These are phyloP conservation scores for Glycine tomentella DNA, from an alignment of 306 rosid species.

Conservation along the genomic window DNA sequence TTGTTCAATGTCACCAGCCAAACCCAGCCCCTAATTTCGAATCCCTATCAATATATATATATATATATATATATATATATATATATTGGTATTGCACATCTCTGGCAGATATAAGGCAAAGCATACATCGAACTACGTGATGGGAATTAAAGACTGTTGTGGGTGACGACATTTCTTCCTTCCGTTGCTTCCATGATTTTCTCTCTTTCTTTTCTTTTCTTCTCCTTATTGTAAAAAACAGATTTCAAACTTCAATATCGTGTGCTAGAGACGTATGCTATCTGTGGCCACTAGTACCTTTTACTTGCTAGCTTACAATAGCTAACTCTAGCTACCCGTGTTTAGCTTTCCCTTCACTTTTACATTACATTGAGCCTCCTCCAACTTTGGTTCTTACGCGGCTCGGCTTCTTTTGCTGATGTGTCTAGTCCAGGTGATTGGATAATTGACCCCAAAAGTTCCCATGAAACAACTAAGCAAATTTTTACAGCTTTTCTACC, in stretches of 20 bases:
- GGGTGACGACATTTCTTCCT: slow-evolving; percentile 70
- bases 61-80: too few relatives aligned
- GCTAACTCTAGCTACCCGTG: slow-evolving; percentile 42
- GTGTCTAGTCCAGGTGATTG: slow-evolving; percentile 77
- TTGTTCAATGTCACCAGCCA: slow-evolving; percentile 76
- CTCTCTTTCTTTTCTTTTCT: too few relatives aligned
- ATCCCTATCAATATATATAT: slow-evolving; percentile 84
- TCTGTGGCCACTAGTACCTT: neutral
- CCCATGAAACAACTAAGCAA: slow-evolving; percentile 48
- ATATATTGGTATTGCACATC: too few relatives aligned
- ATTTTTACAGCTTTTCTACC: slow-evolving; percentile 62
- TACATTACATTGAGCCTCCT: slow-evolving; percentile 54
- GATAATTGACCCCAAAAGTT: slow-evolving; percentile 84
- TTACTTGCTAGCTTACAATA: too few relatives aligned
- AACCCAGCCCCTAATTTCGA: slow-evolving; percentile 74
- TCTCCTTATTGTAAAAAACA: slow-evolving; percentile 22
- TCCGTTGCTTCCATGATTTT: slow-evolving; percentile 51
- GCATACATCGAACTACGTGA: slow-evolving; percentile 86
- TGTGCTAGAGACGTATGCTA: slow-evolving; percentile 43
- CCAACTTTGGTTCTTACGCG: slow-evolving; percentile 46
- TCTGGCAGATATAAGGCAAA: slow-evolving; percentile 49
- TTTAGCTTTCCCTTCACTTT: slow-evolving; percentile 44
- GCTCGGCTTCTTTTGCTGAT: slow-evolving; percentile 62
- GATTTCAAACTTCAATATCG: slow-evolving; percentile 64
- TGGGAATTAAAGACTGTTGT: slow-evolving; percentile 83